Conservation (phyloP, 768 basidiomycete genomes). For the Calocera viscosa region DNA sequence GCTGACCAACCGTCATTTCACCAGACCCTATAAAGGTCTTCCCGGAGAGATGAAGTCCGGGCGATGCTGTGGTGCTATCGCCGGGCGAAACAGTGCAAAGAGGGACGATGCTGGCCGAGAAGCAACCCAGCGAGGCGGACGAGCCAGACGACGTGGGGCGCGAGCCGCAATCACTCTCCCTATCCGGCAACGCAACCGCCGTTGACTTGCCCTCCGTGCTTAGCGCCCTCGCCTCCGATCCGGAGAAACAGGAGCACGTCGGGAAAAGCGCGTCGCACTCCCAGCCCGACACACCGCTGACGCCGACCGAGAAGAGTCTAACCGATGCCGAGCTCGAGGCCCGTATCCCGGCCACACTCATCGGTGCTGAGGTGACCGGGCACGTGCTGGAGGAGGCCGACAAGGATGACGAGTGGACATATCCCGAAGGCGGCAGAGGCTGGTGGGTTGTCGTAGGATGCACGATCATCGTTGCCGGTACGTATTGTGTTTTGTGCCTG, state of each 20-base stretch:
- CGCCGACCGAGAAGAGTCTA: background rate
- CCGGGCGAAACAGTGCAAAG: too few species aligned
- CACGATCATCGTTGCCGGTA: constrained; percentile 12
- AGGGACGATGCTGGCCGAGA: too few species aligned
- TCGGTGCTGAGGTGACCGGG: background rate
- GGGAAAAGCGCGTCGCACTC: background rate
- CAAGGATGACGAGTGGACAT: constrained; percentile 8
- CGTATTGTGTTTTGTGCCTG: too few species aligned
- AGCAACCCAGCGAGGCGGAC: background rate
- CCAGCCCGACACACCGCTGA: background rate
- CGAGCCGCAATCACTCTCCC: background rate
- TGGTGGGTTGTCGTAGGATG: constrained; percentile 15
- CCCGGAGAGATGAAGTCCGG: too few species aligned
- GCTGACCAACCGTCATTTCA: too few species aligned
- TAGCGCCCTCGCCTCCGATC: background rate
- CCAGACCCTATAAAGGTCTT: too few species aligned
- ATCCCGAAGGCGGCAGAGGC: constrained; percentile 16
- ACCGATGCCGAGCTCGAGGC: background rate
- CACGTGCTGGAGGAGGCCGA: background rate
- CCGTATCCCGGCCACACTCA: background rate
- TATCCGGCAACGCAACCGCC: background rate
- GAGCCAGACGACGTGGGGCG: background rate
- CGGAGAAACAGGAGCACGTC: background rate
- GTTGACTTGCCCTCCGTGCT: background rate
- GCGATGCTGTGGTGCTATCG: too few species aligned